Base-by-base conservation (phyloP, 495 filamentous ascomycete genomes). In the Aspergillus bridgeri region DNA sequence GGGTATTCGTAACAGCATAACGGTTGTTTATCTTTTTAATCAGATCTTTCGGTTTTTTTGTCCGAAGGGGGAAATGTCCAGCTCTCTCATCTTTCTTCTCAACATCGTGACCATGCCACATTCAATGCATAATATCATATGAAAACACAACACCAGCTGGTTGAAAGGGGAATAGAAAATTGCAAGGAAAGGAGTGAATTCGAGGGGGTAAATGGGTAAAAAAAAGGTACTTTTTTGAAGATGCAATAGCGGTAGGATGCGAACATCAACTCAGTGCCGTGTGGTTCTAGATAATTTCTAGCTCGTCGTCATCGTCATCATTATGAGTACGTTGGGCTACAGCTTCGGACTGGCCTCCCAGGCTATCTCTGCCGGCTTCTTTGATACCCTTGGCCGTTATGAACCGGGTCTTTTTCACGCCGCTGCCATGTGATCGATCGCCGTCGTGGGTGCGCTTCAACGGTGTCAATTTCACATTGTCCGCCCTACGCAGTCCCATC, bases 331-430 rank as follows among this genome's bases (percentile, higher is more conserved):
- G 65, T 43, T 61, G 67, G 53, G 53, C 65, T 56, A 56, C 65
- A 56, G 48, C 59, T 52, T 61, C 77, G 58, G 60, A 77, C 6
- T 64, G 77, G 3, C 76, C 80, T 27, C 87, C 87, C 4, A 90
- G 59, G 64, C 89, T 91, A 60, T 92, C 89, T 57, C 87, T 78
- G 3, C 88, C 89, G 0, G 89, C 88, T 67, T 89, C 88, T 63
- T 82, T 82, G 56, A 90, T 90, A 0, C 89, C 89, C 67, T 86
- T 88, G 23, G 83, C 81, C 27, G 86, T 92, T 42, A 91, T 82
- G 64, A 95, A 94, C 18, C 90, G 76, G 15, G 89, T 94, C 76
- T 92, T 94, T 72, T 94, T 93, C 13, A 76, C 70, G 4, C 66
- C 67, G 22, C 66, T 73, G 62, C 67, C 69, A 56, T 68, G 70